These are phyloP conservation scores for Pythium brassicae DNA, from an alignment of 352 stramenopile genomes.

Conservation along the genomic window DNA sequence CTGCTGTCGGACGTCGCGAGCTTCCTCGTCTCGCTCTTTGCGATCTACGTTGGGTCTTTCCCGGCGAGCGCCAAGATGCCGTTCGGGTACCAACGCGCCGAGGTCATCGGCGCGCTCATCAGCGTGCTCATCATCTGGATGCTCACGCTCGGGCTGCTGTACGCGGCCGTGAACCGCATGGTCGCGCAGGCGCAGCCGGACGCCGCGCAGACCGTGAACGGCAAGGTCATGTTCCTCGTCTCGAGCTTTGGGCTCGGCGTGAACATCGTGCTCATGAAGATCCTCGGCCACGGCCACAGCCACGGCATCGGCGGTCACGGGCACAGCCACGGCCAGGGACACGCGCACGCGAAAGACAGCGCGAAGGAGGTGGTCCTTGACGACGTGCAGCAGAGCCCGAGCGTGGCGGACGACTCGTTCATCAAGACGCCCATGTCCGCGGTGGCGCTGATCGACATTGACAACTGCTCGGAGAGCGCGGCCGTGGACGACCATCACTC, in stretches of 20 bases:
- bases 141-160: slow-evolving; percentile 89
- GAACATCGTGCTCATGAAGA: slow-evolving; percentile 93
- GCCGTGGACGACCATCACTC: slow-evolving; percentile 6
- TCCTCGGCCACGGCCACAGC: slow-evolving; percentile 77
- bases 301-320: slow-evolving; percentile 46
- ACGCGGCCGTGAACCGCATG: slow-evolving; percentile 88
- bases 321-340: slow-evolving; percentile 28
- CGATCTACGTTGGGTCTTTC: slow-evolving; percentile 67
- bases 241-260: slow-evolving; percentile 92
- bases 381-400: slow-evolving; percentile 36
- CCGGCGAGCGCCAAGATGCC: slow-evolving; percentile 70
- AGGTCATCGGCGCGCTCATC: slow-evolving; percentile 94
- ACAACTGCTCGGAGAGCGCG: slow-evolving; percentile 14
- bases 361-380: slow-evolving; percentile 16
- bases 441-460: slow-evolving; percentile 62
- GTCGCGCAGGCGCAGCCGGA: slow-evolving; percentile 39
- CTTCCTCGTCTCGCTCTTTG: slow-evolving; percentile 82
- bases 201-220: slow-evolving; percentile 77
- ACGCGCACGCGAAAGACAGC: slow-evolving; percentile 12
- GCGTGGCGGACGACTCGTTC: slow-evolving; percentile 40
- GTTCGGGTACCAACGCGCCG: slow-evolving; percentile 95
- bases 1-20: slow-evolving; percentile 73
- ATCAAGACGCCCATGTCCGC: slow-evolving; percentile 74
- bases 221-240: slow-evolving; percentile 94
- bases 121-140: slow-evolving; percentile 94